phyloP scores from a whole-genome alignment of 768 basidiomycete species.

The Lactifluus rugatus region DNA sequence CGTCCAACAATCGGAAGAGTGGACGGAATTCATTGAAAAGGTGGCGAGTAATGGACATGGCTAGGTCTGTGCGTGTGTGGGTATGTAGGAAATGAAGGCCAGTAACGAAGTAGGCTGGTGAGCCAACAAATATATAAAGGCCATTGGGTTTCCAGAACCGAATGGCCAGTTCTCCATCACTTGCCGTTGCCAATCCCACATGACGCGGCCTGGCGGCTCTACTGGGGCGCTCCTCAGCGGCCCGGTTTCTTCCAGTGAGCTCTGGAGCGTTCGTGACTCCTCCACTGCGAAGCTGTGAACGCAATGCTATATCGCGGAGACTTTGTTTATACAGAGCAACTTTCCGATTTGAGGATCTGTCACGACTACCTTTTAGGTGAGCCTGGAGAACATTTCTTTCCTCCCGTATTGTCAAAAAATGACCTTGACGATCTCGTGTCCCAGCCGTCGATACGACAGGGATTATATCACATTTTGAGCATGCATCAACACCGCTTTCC shows the following conservation, averaged over 20 bases:
- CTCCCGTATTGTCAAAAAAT: not conserved
- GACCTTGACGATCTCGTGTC: not conserved
- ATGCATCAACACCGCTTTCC: constrained; percentile 30
- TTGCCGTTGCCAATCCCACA: not conserved
- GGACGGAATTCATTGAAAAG: constrained; percentile 64
- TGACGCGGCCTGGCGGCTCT: no score
- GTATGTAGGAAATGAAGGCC: not conserved
- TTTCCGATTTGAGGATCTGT: constrained; percentile 46
- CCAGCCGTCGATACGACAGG: constrained; percentile 28
- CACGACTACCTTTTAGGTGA: constrained; percentile 47
- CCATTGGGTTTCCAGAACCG: not conserved
- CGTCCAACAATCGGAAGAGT: constrained; percentile 66
- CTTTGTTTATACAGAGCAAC: constrained; percentile 46
- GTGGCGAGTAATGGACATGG: constrained; percentile 59
- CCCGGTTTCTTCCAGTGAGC: not conserved
- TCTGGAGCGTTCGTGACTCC: not conserved
- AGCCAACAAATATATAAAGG: not conserved
- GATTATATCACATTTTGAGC: constrained; percentile 42
- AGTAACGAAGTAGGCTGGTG: not conserved
- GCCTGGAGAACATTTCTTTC: not conserved
- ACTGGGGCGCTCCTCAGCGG: not conserved
- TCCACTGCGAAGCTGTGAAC: no score
- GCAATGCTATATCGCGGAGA: constrained; percentile 37
- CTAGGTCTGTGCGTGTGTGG: not conserved
- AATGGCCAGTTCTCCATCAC: no score